Conservation (phyloP, 371 early-diverging fungal species). For the Mortierella sp. region DNA sequence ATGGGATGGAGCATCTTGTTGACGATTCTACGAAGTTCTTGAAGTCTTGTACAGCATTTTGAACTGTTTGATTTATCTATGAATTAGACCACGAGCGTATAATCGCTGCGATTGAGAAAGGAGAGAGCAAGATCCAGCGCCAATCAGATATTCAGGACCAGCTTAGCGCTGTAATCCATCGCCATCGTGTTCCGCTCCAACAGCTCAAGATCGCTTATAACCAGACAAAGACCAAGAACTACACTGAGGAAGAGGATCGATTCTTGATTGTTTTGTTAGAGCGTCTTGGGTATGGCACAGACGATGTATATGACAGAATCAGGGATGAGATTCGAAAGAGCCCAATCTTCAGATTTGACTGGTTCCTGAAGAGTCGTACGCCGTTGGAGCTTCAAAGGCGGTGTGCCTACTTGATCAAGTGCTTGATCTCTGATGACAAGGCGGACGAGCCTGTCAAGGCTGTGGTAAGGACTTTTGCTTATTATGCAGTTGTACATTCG, state of each 20-base stretch:
- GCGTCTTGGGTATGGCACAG: slow-evolving; percentile 89
- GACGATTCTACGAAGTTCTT: neutral
- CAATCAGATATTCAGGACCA: slow-evolving; percentile 86
- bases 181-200: slow-evolving; percentile 84
- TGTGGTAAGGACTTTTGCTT: slow-evolving; percentile 14
- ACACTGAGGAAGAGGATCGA: slow-evolving; percentile 94
- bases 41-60: neutral
- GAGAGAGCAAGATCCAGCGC: slow-evolving; percentile 85
- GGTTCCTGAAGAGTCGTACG: slow-evolving; percentile 97
- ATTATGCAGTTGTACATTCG: neutral
- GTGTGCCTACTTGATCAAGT: slow-evolving; percentile 82
- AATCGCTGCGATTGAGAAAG: slow-evolving; percentile 89
- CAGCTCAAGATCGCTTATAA: slow-evolving; percentile 90
- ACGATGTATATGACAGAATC: slow-evolving; percentile 94
- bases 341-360: slow-evolving; percentile 94
- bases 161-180: slow-evolving; percentile 77
- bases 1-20: neutral
- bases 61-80: neutral
- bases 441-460: slow-evolving; percentile 38
- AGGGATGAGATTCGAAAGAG: slow-evolving; percentile 86
- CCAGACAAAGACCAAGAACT: slow-evolving; percentile 90
- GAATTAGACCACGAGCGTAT: slow-evolving; percentile 84
- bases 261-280: slow-evolving; percentile 93
- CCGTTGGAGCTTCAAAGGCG: slow-evolving; percentile 83
- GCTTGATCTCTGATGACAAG: slow-evolving; percentile 73